Evolutionary conservation across 2,329 filamentous ascomycete species (phyloP), one percentile per base, ranked within the genome.

Genomic region (Aspergillus uvarum): DNA sequence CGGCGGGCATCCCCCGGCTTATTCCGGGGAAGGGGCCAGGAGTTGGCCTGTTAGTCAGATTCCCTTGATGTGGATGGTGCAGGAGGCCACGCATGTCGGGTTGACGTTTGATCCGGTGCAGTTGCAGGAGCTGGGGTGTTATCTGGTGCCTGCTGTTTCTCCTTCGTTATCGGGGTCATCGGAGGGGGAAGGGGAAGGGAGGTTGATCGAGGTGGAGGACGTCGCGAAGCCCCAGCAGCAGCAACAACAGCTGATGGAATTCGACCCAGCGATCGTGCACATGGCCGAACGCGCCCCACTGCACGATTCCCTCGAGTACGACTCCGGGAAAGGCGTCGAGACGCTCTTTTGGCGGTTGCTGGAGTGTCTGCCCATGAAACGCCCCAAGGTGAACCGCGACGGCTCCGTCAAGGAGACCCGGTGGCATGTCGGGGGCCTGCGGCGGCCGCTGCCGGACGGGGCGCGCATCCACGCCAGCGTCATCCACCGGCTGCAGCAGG

Each of bases 21-120:
- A 44, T 12, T 4, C 79, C 19, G 88, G 44, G 26, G 14, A 19
- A 3, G 48, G 54, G 4, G 35, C 52, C 3, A 24, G 89, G 67
- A 68, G 73, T 24, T 76, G 74, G 54, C 81, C 85, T 8, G 78
- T 89, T 48, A 89, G 85, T 61, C 87, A 90, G 64, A 81, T 87
- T 1, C 86, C 88, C 0, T 63, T 80, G 87, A 82, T 86, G 0
- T 90, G 88, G 83, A 90, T 91, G 82, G 83, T 90, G 1, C 76
- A 82, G 47, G 85, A 87, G 71, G 84, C 84, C 0, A 76, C 80
- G 63, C 78, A 76, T 47, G 89, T 89, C 0, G 89, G 89, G 0
- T 81, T 93, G n/a, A 76, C 79, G 0, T 90, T 92, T 61, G 89
- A 92, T 63, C 31, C 59, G 1, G 31, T 49, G 2, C 69, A 71